Percentiles rank a stretch among this genome's conserved stretches.
Conservation (phyloP, 345 rosid genomes). For the Lagerstroemia speciosa region DNA sequence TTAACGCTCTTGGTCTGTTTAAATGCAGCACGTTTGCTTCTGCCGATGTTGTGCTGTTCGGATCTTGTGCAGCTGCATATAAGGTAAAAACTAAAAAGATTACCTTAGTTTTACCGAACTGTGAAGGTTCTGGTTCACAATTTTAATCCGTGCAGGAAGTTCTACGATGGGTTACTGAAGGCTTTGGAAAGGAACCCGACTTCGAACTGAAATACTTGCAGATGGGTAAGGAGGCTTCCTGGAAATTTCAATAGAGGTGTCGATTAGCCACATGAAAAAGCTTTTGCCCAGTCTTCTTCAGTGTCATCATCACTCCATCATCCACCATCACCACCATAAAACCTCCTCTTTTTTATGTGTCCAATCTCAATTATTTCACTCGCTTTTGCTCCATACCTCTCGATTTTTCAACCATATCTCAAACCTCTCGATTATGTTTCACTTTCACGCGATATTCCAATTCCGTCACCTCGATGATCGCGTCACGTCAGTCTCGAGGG, state of each 20-base stretch:
- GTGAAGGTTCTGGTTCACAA: too few species aligned
- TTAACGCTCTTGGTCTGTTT: neutral
- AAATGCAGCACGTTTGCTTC: too few species aligned
- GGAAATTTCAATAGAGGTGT: neutral
- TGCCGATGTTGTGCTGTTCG: too few species aligned
- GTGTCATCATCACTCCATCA: neutral
- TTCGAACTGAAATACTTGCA: neutral
- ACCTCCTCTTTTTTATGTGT: neutral
- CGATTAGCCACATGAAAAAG: constrained; percentile 2
- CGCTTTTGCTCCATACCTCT: neutral
- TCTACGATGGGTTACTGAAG: neutral
- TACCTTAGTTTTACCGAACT: too few species aligned
- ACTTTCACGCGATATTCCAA: neutral
- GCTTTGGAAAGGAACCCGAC: neutral
- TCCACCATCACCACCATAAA: neutral
- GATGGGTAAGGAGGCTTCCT: neutral
- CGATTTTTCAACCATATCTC: neutral
- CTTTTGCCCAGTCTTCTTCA: neutral
- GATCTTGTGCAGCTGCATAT: too few species aligned
- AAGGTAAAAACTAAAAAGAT: too few species aligned
- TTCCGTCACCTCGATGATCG: neutral
- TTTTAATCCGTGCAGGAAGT: too few species aligned
- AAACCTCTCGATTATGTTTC: neutral
- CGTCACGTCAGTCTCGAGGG: too few species aligned
- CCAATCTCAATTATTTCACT: constrained; percentile 2